Evolutionary conservation across 257 asterid genomes (phyloP).

Genomic region (Solanum tarijense): DNA sequence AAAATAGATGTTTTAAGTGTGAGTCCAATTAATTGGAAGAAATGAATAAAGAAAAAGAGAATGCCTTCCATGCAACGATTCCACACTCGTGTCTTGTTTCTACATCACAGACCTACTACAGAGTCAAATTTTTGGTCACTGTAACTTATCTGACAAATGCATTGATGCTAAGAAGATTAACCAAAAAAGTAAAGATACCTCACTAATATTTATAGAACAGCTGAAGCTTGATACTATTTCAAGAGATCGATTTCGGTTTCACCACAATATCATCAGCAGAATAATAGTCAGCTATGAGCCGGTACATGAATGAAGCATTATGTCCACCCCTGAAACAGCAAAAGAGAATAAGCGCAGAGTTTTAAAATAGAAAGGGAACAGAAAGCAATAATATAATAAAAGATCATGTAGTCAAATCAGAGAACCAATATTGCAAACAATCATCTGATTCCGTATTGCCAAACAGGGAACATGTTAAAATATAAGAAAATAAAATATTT

Average conservation of each 20-base stretch:
- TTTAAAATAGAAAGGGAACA: background rate
- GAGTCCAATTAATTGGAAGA: background rate
- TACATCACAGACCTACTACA: background rate
- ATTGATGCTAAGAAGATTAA: background rate
- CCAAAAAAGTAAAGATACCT: slow-evolving; percentile 9
- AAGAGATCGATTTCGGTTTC: slow-evolving; percentile 51
- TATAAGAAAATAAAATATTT: background rate
- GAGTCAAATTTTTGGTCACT: background rate
- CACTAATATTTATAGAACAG: slow-evolving; percentile 10
- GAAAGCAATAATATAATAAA: background rate
- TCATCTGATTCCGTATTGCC: background rate
- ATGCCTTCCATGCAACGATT: background rate
- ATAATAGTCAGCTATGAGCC: slow-evolving; percentile 92
- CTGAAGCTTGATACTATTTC: slow-evolving; percentile 20
- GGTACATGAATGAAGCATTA: slow-evolving; percentile 87
- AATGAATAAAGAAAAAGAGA: background rate
- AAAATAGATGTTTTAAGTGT: background rate
- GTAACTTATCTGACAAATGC: background rate
- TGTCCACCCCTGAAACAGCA: slow-evolving; percentile 74
- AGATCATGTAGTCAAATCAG: background rate
- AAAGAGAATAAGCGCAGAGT: slow-evolving; percentile 3
- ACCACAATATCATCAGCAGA: slow-evolving; percentile 82
- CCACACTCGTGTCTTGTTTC: background rate
- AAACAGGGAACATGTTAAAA: background rate
- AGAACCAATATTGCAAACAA: background rate